Evolutionary conservation across 1,139 yeast genomes (phyloP).

Genomic region (Kodamaea arcana): DNA sequence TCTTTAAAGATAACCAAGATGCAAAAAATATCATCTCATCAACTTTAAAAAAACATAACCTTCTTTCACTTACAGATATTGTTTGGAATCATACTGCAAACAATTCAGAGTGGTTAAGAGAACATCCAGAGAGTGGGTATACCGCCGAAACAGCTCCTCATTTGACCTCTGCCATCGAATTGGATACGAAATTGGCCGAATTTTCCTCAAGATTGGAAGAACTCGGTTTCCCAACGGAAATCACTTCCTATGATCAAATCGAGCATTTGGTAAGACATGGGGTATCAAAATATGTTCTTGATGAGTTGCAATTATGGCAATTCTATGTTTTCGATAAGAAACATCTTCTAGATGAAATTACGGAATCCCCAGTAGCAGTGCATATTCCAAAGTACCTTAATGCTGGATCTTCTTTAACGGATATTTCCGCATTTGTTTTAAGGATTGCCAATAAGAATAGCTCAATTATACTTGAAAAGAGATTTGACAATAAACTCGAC

Average conservation of each 20-base stretch:
- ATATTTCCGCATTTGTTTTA: constrained; percentile 50
- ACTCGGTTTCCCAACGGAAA: constrained; percentile 57
- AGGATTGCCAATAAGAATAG: constrained; percentile 31
- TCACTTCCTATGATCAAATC: constrained; percentile 52
- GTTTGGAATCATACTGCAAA: constrained; percentile 95
- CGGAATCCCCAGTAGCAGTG: constrained; percentile 19
- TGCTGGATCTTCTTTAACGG: constrained; percentile 26
- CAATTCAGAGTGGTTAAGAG: constrained; percentile 79
- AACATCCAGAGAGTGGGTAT: constrained; percentile 90
- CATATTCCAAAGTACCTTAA: constrained; percentile 31
- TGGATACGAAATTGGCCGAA: constrained; percentile 64
- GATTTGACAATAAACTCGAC: constrained; percentile 56
- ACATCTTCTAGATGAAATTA: constrained; percentile 28
- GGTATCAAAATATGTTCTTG: constrained; percentile 62
- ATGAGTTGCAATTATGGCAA: constrained; percentile 76
- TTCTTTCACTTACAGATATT: constrained; percentile 82
- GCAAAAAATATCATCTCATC: constrained; percentile 26
- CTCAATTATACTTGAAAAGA: constrained; percentile 23
- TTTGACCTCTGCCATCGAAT: constrained; percentile 74
- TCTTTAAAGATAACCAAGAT: constrained; percentile 46
- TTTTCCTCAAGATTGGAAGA: constrained; percentile 54
- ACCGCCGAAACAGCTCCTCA: constrained; percentile 87
- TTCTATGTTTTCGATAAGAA: constrained; percentile 67
- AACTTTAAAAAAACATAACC: constrained; percentile 52
- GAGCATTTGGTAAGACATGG: constrained; percentile 57